Evolutionary conservation across 441 rosid genomes (phyloP).

Genomic region (Flueggea neowawraea): DNA sequence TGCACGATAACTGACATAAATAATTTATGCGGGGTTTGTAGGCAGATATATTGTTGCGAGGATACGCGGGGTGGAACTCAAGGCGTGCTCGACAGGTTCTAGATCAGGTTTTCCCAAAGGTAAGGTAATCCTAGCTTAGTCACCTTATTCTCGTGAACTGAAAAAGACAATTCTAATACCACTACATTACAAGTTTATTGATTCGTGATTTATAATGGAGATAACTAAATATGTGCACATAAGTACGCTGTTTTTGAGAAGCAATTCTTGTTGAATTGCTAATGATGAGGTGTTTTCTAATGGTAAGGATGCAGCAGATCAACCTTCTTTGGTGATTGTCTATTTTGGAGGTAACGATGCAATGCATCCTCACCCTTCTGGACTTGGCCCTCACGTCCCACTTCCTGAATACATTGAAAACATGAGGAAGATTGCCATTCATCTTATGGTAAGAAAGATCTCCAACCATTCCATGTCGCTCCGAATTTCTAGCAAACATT

Average conservation of each 20-base stretch:
- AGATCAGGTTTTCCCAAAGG: slow-evolving; percentile 81
- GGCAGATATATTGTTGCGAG: slow-evolving; percentile 82
- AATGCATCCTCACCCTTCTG: slow-evolving; percentile 44
- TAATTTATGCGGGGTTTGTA: slow-evolving; percentile 6
- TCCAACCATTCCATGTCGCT: not conserved
- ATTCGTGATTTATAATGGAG: too few species aligned
- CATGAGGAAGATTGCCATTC: slow-evolving; percentile 67
- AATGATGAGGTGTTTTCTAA: not conserved
- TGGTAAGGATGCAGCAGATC: slow-evolving; percentile 49
- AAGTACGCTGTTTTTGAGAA: too few species aligned
- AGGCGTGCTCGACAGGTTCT: slow-evolving; percentile 62
- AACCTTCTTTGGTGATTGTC: slow-evolving; percentile 79
- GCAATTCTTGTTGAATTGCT: too few species aligned
- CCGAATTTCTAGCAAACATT: not conserved
- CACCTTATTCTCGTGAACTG: too few species aligned
- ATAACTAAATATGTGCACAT: too few species aligned
- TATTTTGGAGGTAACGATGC: slow-evolving; percentile 95
- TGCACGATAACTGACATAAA: not conserved
- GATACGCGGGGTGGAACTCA: slow-evolving; percentile 86
- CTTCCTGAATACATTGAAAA: slow-evolving; percentile 58
- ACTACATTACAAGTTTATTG: too few species aligned
- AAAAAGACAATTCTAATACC: too few species aligned
- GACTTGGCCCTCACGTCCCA: slow-evolving; percentile 78
- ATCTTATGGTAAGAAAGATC: slow-evolving; percentile 54
- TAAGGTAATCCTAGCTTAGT: slow-evolving; percentile 10